Base-by-base conservation (phyloP, 192 early-diverging fungal species). In the Chytriomyces confervae region DNA sequence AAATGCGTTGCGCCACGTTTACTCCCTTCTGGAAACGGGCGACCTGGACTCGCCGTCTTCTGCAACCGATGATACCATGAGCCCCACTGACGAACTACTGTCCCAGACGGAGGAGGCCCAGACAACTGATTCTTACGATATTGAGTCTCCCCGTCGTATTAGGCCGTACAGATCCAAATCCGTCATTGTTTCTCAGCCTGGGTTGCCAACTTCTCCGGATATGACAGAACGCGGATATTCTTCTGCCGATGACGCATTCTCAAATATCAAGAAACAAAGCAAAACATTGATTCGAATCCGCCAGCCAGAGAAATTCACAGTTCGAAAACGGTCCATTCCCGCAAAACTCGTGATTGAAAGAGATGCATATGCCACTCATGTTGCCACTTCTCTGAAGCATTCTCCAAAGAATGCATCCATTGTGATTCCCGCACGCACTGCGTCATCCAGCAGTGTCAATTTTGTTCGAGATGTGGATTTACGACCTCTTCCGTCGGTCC, bases 211-310 rank as follows among this genome's bases (percentile, higher is more conserved):
- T n/a, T 16, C 20, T 20, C 16, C 57, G 16, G 57, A 16, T 60
- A 20, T 20, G 36, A n/a, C 49, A 51, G 74, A 51, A n/a, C 62
- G 74, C 3, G 74, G 74, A 7, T 76, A 76, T 66, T 76, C 74
- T 3, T 76, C 74, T 23, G 74, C 53, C 43, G 23, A 36, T 18
- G 74, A 76, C 20, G 57, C 72, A n/a, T 47, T 20, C 11, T 61
- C 16, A n/a, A 49, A 53, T 8, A 61, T 72, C 70, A 72, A 72
- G 36, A 43, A 43, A 23, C 16, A 9, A 23, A 72, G 70, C 57
- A 72, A 61, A n/a, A 16, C 13, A 29, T 27, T 65, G 63, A 57
- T 57, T 57, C 53, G 53, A 57, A 20, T 57, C 20, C 53, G 53
- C 20, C 36, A 36, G 36, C 36, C 36, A 36, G 36, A 36, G 36